Conservation (phyloP, 1,284 basidiomycete species). For the Fomitopsis pinicola region DNA sequence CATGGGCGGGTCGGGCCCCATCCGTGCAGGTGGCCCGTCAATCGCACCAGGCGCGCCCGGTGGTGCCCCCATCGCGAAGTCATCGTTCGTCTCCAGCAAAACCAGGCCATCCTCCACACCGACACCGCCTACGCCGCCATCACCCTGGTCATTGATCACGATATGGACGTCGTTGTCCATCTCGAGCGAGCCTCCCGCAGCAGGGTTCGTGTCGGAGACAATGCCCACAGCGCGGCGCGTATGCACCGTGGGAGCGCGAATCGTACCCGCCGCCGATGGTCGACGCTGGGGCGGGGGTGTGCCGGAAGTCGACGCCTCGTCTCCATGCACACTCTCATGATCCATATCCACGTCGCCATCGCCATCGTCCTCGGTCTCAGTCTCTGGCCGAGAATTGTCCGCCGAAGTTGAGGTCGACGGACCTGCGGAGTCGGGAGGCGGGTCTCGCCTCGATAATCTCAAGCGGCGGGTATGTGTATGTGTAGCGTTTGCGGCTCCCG, state of each 20-base stretch:
- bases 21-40: slow-evolving; percentile 31
- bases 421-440: slow-evolving; percentile 23
- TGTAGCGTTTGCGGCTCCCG: slow-evolving; percentile 16
- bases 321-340: slow-evolving; percentile 36
- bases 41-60: slow-evolving; percentile 79
- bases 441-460: slow-evolving; percentile 28
- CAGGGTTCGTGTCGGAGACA: slow-evolving; percentile 44
- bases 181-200: slow-evolving; percentile 37
- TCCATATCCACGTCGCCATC: slow-evolving; percentile 59
- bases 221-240: slow-evolving; percentile 56
- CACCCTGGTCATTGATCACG: slow-evolving; percentile 56
- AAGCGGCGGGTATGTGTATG: slow-evolving; percentile 20
- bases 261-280: slow-evolving; percentile 31
- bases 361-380: slow-evolving; percentile 71
- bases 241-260: slow-evolving; percentile 25
- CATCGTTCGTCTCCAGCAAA: slow-evolving; percentile 64
- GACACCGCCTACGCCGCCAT: slow-evolving; percentile 38
- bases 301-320: slow-evolving; percentile 21
- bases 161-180: slow-evolving; percentile 57
- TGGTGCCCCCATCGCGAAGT: slow-evolving; percentile 83
- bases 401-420: slow-evolving; percentile 52
- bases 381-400: slow-evolving; percentile 57
- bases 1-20: slow-evolving; percentile 20
- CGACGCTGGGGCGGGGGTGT: slow-evolving; percentile 37
- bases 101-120: slow-evolving; percentile 70